Percentiles rank a stretch among this genome's conserved stretches.
Conservation (phyloP, 257 asterid genomes). For the Penstemon barbatus region DNA sequence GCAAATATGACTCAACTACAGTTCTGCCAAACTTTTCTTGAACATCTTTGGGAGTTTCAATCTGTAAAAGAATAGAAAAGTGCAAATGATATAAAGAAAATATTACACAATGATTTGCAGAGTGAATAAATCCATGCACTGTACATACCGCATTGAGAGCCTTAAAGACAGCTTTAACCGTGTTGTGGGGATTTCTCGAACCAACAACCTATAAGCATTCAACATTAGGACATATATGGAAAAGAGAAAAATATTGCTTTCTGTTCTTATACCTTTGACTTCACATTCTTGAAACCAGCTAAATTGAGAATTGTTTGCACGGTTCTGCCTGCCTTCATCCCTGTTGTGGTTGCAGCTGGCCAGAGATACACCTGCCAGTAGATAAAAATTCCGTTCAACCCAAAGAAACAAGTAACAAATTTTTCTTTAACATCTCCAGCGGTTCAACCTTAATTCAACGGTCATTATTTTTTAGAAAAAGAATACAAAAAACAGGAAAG, state of each 20-base stretch:
- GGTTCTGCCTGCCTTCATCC: constrained; percentile 93
- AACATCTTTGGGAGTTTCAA: constrained; percentile 88
- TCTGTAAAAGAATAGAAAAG: constrained; percentile 39
- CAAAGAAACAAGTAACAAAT: constrained; percentile 10
- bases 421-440: neutral
- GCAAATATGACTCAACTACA: constrained; percentile 38
- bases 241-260: neutral
- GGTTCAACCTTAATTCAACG: neutral
- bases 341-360: constrained; percentile 85
- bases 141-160: constrained; percentile 81
- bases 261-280: constrained; percentile 65
- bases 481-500: neutral
- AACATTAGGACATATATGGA: constrained; percentile 30
- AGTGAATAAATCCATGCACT: constrained; percentile 25
- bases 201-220: constrained; percentile 66
- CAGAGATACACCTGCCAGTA: constrained; percentile 74
- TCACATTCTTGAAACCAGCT: constrained; percentile 94
- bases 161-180: constrained; percentile 89
- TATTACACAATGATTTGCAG: neutral
- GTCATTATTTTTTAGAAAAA: neutral
- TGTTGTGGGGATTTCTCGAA: constrained; percentile 91
- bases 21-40: constrained; percentile 77
- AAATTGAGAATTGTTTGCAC: constrained; percentile 69
- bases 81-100: constrained; percentile 12
- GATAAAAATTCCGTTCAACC: constrained; percentile 22